Base-by-base conservation (phyloP, 441 rosid genomes). In the Pelargonium citronellum region DNA sequence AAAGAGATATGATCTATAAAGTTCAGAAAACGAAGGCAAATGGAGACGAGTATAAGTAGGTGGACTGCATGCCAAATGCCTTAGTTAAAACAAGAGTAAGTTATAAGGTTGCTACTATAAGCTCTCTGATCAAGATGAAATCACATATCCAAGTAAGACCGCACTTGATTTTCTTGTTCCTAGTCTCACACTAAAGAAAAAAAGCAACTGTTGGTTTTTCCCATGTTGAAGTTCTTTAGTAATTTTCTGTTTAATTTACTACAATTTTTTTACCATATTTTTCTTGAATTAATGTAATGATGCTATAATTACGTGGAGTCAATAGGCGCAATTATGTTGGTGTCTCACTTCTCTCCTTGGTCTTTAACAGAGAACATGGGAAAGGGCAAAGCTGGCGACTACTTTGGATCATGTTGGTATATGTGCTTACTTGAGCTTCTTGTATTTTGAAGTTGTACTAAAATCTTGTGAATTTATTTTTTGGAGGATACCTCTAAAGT, bases 281-380 rank as follows among this genome's bases (percentile, higher is more conserved):
- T 34, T 47, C 53, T 47, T 12, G 12, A 47, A 47, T 47, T 47
- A 11, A 47, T 47, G 53, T 47, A 47, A 9, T 47, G 53, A 47
- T 47, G 12, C 53, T 47, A 0, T 47, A 47, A 47, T 47, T 11
- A 47, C 53, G 15, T 10, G 12, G 15, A 47, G 53, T 2, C 3
- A 5, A 12, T 47, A 47, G 19, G 7, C 7, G 17, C 19, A 53
- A 5, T 53, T 53, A 53, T 53, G 60, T 53, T 53, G 8, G 17
- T 15, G 19, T 53, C 66, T 69, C 44, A 71, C 67, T 30, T 16
- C 46, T 69, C 67, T 64, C 7, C 49, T 47, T 81, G 67, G 65
- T 73, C 5, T 64, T 69, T 19, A 67, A 71, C 88, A 93, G 98
- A 86, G 98, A 79, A 91, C 95, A 64, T 86, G 98, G 97, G 97